Evolutionary conservation across 2,329 filamentous ascomycete species (phyloP), one percentile per base, ranked within the genome.

Genomic region (Pezicula carpinea): DNA sequence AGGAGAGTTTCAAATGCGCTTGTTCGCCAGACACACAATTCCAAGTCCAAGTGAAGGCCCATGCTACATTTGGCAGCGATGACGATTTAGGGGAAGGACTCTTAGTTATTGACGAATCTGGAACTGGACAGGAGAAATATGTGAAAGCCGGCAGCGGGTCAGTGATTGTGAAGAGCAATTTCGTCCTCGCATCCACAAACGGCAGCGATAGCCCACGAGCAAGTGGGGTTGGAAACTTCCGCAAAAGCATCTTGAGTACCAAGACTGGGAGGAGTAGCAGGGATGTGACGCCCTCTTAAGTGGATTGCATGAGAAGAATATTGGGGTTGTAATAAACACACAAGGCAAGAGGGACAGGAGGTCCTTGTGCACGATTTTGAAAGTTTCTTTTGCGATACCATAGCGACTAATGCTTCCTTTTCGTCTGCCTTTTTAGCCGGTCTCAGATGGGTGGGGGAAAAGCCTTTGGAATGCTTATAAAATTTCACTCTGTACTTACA

Each of bases 61-160:
- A 96, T 61, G 81, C 87, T 59, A 87, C 83, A 1, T 92, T 97
- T 61, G 86, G 88, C 43, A 85, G 82, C 48, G 89, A 95, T 63
- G 85, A 91, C 47, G 80, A 85, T 49, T 76, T 99, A 0, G 93
- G 93, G 44, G 91, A 97, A 61, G 80, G 80, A 5, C 65, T 86
- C n/a, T 95, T 96, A 70, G 91, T 95, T 63, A 80, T 99, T n/a
- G 89, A 92, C 54, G 92, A 99, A 63, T 79, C 75, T 2, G 79
- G 80, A 2, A 71, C 74, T 1, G 80, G 79, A 10, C 72, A 76
- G 26, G 85, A 92, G 57, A 93, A 92, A 72, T 74, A 80, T 34
- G 69, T 99, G 44, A 77, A 72, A 29, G 83, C 91, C 21, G 92
- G 92, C 11, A 74, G 71, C 31, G 90, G 89, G 19, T 77, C 69